These are phyloP conservation scores for Quercus bicolor DNA, from an alignment of 306 rosid species.

Conservation along the genomic window DNA sequence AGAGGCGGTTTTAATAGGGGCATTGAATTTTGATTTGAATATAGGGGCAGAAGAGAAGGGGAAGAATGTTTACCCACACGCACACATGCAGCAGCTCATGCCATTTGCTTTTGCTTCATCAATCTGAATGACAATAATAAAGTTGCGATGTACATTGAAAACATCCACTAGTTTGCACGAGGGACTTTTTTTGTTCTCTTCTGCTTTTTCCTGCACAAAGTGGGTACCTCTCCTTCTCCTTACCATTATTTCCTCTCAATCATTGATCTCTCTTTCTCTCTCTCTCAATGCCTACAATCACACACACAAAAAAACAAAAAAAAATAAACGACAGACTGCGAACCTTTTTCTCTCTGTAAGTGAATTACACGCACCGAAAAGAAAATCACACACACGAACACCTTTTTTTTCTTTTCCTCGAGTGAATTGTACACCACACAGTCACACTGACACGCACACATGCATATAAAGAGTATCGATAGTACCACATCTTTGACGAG, in stretches of 20 bases:
- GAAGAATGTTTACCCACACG: slow-evolving; percentile 63
- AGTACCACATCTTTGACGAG: too few relatives aligned
- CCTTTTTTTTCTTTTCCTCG: too few relatives aligned
- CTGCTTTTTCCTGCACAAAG: slow-evolving; percentile 36
- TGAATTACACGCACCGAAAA: too few relatives aligned
- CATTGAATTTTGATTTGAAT: background rate
- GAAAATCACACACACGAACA: too few relatives aligned
- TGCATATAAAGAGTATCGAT: too few relatives aligned
- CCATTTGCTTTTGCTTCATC: slow-evolving; percentile 20
- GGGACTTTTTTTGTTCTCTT: slow-evolving; percentile 83
- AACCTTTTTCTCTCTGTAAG: too few relatives aligned
- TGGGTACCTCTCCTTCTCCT: slow-evolving; percentile 27
- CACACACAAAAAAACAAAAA: slow-evolving; percentile 14
- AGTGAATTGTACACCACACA: too few relatives aligned
- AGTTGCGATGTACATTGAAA: slow-evolving; percentile 55
- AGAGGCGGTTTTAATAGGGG: slow-evolving; percentile 1
- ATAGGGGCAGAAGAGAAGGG: slow-evolving; percentile 21
- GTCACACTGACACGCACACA: too few relatives aligned
- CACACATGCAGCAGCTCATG: slow-evolving; percentile 34
- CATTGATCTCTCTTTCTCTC: slow-evolving; percentile 35
- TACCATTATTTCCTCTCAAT: slow-evolving; percentile 37
- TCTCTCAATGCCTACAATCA: too few relatives aligned
- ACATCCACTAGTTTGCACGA: slow-evolving; percentile 75
- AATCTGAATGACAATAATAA: slow-evolving; percentile 12
- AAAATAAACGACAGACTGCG: too few relatives aligned